Evolutionary conservation across 352 stramenopile species (phyloP), one percentile per base, ranked within the genome.

Genomic region (Stephanocyclus meneghinianus): DNA sequence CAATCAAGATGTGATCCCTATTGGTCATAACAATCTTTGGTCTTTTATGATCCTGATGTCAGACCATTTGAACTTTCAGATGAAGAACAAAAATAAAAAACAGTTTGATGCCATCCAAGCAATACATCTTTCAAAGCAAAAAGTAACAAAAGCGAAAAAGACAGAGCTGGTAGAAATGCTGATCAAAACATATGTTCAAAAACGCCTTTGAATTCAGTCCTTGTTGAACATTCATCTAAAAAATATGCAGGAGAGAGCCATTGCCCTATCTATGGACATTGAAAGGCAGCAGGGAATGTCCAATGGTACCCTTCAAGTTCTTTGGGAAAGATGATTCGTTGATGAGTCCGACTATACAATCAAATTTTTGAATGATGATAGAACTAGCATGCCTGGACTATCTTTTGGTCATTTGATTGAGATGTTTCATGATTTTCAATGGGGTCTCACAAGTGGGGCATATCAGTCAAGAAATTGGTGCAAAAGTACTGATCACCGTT

Each of bases 131-230:
- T 40, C 35, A 4, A 40, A 40, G 7, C 35, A 40, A 40, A n/a
- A 42, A 15, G 7, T 44, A 42, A 18, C 2, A 15, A 7, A 63
- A 2, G 8, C 40, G 15, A 26, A 18, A 18, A 73, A 51, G 65
- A 40, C 2, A 16, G 50, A 64, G 51, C 29, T 72, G 5, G 45
- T 30, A 26, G 50, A 51, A 56, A 29, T 63, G 35, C 32, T 73
- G 16, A 63, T 72, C 6, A 5, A 72, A 62, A 62, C 48, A 32
- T 45, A 71, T 32, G 18, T 35, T n/a, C 45, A 26, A 35, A 35
- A 29, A 61, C 45, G n/a, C 2, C 45, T 53, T 53, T 6, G 45
- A 53, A 21, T 21, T 6, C 45, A 53, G 45, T 53, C 45, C n/a
- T 53, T 53, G 45, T 53, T 21, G 13, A 53, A 53, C n/a, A 53